Percentiles rank a stretch among this genome's conserved stretches.
Evolutionary conservation across 2,329 filamentous ascomycete genomes (phyloP).

Genomic region (Aspergillus brunneoviolaceus): DNA sequence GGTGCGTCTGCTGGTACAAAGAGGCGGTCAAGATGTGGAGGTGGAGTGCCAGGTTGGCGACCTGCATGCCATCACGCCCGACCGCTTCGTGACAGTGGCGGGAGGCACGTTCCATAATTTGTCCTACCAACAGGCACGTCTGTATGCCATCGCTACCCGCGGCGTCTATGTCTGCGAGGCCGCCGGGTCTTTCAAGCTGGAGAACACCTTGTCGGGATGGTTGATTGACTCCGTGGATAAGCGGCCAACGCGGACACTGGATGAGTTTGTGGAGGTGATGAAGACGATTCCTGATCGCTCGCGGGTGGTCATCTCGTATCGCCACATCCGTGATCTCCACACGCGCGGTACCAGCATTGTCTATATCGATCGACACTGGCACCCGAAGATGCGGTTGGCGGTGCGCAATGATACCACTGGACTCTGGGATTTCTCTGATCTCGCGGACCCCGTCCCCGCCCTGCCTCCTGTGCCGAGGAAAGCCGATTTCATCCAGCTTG

Average conservation of each 20-base stretch:
- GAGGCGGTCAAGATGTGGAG: conserved; percentile 83
- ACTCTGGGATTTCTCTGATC: conserved; percentile 89
- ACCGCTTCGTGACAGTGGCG: conserved; percentile 90
- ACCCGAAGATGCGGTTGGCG: conserved; percentile 88
- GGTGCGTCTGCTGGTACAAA: conserved; percentile 80
- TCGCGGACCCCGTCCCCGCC: conserved; percentile 77
- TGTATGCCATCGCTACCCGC: conserved; percentile 88
- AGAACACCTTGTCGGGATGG: conserved; percentile 88
- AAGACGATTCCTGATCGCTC: conserved; percentile 77
- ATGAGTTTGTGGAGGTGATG: conserved; percentile 88
- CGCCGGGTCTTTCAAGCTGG: conserved; percentile 90
- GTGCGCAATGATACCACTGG: conserved; percentile 86
- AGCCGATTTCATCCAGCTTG: conserved; percentile 88
- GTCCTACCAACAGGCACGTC: conserved; percentile 94
- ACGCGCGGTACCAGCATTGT: conserved; percentile 91
- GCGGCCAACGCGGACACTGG: conserved; percentile 81
- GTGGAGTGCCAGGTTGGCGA: conserved; percentile 84
- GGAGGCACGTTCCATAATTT: conserved; percentile 94
- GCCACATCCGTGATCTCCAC: conserved; percentile 91
- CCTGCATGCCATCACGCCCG: conserved; percentile 90
- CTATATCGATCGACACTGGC: conserved; percentile 93
- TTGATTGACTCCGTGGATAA: conserved; percentile 90
- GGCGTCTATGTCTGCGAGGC: conserved; percentile 96
- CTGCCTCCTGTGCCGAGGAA: conserved; percentile 69
- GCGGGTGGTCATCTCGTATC: conserved; percentile 90